Base-by-base conservation (phyloP, 2,329 filamentous ascomycete species). In the Tothia fuscella region DNA sequence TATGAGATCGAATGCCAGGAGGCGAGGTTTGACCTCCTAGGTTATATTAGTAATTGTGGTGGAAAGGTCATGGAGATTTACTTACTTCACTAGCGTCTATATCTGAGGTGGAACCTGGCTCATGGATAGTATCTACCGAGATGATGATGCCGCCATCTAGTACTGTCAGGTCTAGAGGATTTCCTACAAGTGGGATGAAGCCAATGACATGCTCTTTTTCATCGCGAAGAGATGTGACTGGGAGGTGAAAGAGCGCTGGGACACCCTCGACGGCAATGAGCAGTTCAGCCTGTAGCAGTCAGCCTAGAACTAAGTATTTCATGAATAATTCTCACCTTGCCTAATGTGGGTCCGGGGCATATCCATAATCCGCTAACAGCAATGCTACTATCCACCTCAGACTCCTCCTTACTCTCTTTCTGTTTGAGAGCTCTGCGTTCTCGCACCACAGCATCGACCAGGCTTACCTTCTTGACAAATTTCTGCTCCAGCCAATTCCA, bases 401-500 rank as follows among this genome's bases (percentile, higher is more conserved):
- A 37, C 38, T 24, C 25, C 28, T 10, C 41, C 42, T 6, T 31
- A 3, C 21, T 19, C 39, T 42, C 20, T 35, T 32, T 6, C n/a
- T 30, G 24, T n/a, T n/a, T n/a, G n/a, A n/a, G n/a, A n/a, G n/a
- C 17, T 22, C 32, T 20, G 22, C 16, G 3, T 28, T 12, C 6
- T n/a, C n/a, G n/a, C n/a, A n/a, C n/a, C n/a, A 43, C 32, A 16
- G 33, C 41, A 17, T 39, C 21, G 20, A 19, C 20, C 12, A 44
- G 20, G 16, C 26, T 29, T 10, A 71, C 58, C 50, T 67, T 76
- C 19, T 70, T 66, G 0, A 78, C 53, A 20, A 82, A 55, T 14
- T 56, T 60, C 13, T 71, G 72, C 0, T 60, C 62, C 31, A 64
- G 62, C 89, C 89, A 98, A 48, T 88, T 70, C 88, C 88, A 98